phyloP scores from a whole-genome alignment of 148 eudicot species.

The Vaccinium myrtillus region DNA sequence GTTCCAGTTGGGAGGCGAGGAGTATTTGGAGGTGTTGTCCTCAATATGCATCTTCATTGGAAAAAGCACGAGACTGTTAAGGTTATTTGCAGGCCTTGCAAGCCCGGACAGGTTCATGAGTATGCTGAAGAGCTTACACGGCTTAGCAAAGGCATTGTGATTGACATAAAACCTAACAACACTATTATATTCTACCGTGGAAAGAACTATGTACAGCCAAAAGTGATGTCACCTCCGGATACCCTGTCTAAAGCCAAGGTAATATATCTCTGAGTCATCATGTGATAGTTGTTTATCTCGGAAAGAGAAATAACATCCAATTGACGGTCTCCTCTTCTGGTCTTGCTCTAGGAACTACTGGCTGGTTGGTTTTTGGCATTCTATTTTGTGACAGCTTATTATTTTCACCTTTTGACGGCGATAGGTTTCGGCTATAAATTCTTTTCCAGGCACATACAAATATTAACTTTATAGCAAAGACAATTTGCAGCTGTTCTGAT shows the following conservation, averaged over 20 bases:
- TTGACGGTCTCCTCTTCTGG: constrained; percentile 2
- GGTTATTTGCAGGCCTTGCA: constrained; percentile 90
- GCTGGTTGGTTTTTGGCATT: not conserved
- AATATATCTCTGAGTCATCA: constrained; percentile 17
- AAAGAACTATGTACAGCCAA: constrained; percentile 85
- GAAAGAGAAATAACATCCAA: not conserved
- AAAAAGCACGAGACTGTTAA: constrained; percentile 93
- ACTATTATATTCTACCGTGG: constrained; percentile 90
- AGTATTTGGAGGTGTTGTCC: constrained; percentile 98
- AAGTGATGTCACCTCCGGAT: constrained; percentile 86
- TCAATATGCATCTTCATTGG: constrained; percentile 99
- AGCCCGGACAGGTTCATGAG: constrained; percentile 82
- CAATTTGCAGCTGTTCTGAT: constrained; percentile 6
- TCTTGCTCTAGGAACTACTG: not conserved
- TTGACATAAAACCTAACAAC: constrained; percentile 83
- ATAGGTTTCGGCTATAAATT: not conserved
- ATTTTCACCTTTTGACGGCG: not conserved
- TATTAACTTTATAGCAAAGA: not conserved
- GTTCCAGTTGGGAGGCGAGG: constrained; percentile 98
- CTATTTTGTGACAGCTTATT: not conserved
- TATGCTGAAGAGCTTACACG: constrained; percentile 88
- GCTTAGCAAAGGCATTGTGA: constrained; percentile 84
- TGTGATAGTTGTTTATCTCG: not conserved
- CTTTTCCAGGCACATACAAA: not conserved
- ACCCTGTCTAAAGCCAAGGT: constrained; percentile 95